phyloP scores from a whole-genome alignment of 2,329 filamentous ascomycete genomes.

The Endothia cerciana region DNA sequence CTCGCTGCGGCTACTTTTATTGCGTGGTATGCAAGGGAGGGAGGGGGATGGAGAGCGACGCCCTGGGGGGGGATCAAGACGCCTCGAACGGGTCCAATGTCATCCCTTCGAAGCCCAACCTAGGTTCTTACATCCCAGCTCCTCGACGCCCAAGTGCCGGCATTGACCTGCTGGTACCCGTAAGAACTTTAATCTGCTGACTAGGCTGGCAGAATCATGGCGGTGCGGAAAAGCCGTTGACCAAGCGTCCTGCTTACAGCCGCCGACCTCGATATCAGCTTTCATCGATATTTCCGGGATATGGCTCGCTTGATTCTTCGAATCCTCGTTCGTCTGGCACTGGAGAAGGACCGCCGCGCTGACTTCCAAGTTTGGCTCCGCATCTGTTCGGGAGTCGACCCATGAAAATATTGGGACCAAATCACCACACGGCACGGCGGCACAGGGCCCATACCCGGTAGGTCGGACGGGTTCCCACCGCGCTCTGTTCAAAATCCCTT shows the following conservation, averaged over 20 bases:
- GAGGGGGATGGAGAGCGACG: background rate
- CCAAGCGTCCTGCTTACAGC: background rate
- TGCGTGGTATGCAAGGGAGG: background rate
- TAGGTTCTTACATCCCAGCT: background rate
- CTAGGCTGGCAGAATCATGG: background rate
- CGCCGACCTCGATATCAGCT: background rate
- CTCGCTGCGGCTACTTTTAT: background rate
- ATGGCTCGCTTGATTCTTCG: background rate
- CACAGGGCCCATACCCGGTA: too few species aligned
- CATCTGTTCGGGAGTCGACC: too few species aligned
- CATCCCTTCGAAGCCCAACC: background rate
- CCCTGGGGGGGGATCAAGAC: background rate
- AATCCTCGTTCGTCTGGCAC: background rate
- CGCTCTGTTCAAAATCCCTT: too few species aligned
- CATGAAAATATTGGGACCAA: too few species aligned
- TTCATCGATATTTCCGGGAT: background rate
- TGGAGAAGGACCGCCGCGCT: too few species aligned
- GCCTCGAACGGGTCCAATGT: background rate
- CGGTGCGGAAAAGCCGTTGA: background rate
- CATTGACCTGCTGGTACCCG: background rate
- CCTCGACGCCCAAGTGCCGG: background rate
- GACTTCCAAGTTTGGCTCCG: too few species aligned
- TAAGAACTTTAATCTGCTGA: conserved; percentile 4
- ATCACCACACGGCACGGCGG: too few species aligned
- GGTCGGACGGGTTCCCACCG: too few species aligned